Base-by-base conservation (phyloP, 2,329 filamentous ascomycete species). In the Exutisphaerella laricina region DNA sequence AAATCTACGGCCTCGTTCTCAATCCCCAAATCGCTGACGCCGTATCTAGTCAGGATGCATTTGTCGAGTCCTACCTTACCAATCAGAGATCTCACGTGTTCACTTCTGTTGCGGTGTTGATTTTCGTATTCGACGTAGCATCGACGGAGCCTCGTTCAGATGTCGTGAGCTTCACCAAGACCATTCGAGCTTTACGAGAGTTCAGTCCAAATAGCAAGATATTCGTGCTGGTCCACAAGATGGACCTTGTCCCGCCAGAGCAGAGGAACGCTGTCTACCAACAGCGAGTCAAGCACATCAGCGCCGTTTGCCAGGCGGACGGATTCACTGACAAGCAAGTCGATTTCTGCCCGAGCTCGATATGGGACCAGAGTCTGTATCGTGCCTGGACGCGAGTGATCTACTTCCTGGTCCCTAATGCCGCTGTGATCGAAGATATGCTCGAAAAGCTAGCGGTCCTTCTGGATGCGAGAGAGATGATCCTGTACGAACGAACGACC, bases 71-170 rank as follows among this genome's bases (percentile, higher is more conserved):
- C 66, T 98, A 97, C 70, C 83, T 98, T 49, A 89, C 86, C 12
- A 87, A 94, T 59, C 92, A 97, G 70, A 86, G 92, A 47, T 83
- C 88, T 43, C 92, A 97, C 68, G 90, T 98, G 66, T 98, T 98
- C 71, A 88, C 84, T 60, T 90, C 92, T 64, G 92, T 96, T 49
- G 90, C 89, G 38, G 92, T 97, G 39, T 79, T 98, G 45, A 97
- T 98, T 67, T 98, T 98, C 71, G 92, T 98, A 66, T 98, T 98
- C 69, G 92, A 98, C 65, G 94, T 97, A 55, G 92, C 97, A 66
- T 94, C 87, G 13, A 84, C 88, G 62, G 92, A 97, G 65, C 88
- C 95, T 58, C 86, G 92, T 50, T 84, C 88, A 57, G 92, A 98
- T 64, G 79, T 97, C 39, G 81, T 90, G 44, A 95, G 88, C 45